phyloP scores from a whole-genome alignment of 192 early-diverging fungal species.

The Linnemannia zychae region DNA sequence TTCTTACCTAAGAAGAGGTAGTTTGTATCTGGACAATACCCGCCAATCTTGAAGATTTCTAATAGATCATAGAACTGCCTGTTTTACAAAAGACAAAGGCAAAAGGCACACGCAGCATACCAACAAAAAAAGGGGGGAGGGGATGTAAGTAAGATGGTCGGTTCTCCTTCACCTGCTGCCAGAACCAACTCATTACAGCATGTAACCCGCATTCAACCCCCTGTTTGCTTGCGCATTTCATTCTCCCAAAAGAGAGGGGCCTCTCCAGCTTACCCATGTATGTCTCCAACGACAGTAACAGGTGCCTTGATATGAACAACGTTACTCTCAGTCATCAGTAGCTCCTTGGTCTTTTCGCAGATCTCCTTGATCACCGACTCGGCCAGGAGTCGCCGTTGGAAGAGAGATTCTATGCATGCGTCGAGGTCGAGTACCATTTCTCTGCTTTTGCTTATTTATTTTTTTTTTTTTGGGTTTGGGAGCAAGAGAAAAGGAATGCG shows the following conservation, averaged over 20 bases:
- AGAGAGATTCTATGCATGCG: conserved; percentile 81
- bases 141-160: no score
- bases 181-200: no score
- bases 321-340: conserved; percentile 89
- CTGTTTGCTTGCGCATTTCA: no score
- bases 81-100: neutral
- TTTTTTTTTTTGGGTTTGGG: neutral
- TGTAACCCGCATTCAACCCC: no score
- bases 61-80: conserved; percentile 91
- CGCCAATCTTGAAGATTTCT: conserved; percentile 90
- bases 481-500: neutral
- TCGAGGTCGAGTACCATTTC: conserved; percentile 88
- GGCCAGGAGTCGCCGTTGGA: conserved; percentile 77
- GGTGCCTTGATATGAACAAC: conserved; percentile 87
- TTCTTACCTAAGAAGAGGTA: conserved; percentile 90
- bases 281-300: conserved; percentile 93
- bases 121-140: no score
- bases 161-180: no score
- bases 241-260: no score
- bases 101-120: no score
- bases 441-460: neutral
- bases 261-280: conserved; percentile 76
- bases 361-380: conserved; percentile 85
- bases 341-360: conserved; percentile 83
- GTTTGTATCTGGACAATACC: conserved; percentile 85